phyloP scores from a whole-genome alignment of 2,329 filamentous ascomycete genomes.

The Amylocarpus encephaloides region DNA sequence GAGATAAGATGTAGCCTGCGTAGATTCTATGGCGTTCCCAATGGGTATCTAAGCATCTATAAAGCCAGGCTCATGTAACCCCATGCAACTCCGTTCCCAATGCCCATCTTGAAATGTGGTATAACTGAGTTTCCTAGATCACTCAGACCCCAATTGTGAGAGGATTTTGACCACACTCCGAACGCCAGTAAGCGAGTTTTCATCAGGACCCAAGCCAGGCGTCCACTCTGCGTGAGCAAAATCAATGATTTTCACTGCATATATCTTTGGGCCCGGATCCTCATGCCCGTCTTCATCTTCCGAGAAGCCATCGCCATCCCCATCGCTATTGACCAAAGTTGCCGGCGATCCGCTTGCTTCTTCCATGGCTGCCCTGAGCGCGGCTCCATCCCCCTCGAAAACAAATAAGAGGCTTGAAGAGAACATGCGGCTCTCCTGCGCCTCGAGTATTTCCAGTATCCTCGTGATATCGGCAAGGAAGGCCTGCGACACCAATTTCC shows the following conservation, averaged over 20 bases:
- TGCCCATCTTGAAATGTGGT: neutral
- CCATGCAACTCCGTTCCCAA: conserved; percentile 7
- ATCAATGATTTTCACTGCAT: conserved; percentile 83
- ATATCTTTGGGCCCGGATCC: conserved; percentile 57
- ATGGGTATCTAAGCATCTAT: conserved; percentile 19
- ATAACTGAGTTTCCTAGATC: conserved; percentile 33
- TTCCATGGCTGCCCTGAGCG: conserved; percentile 37
- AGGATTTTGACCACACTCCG: conserved; percentile 67
- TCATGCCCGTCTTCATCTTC: conserved; percentile 48
- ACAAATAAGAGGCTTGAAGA: conserved; percentile 51
- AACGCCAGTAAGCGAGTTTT: conserved; percentile 73
- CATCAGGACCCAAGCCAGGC: conserved; percentile 75
- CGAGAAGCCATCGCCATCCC: conserved; percentile 32
- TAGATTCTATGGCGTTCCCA: conserved; percentile 13
- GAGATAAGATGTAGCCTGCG: neutral
- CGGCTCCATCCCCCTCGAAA: conserved; percentile 55
- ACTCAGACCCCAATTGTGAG: conserved; percentile 30
- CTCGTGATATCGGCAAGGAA: conserved; percentile 48
- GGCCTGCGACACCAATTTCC: conserved; percentile 46
- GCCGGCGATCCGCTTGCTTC: conserved; percentile 29
- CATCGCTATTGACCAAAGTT: conserved; percentile 17
- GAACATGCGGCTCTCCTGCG: conserved; percentile 57
- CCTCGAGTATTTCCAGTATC: conserved; percentile 48
- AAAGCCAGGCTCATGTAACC: conserved; percentile 8
- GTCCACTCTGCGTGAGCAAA: conserved; percentile 87